Percentiles rank a stretch among this genome's conserved stretches.
These are phyloP conservation scores for Biancaea sappan DNA, from an alignment of 306 rosid genomes.

Conservation along the genomic window DNA sequence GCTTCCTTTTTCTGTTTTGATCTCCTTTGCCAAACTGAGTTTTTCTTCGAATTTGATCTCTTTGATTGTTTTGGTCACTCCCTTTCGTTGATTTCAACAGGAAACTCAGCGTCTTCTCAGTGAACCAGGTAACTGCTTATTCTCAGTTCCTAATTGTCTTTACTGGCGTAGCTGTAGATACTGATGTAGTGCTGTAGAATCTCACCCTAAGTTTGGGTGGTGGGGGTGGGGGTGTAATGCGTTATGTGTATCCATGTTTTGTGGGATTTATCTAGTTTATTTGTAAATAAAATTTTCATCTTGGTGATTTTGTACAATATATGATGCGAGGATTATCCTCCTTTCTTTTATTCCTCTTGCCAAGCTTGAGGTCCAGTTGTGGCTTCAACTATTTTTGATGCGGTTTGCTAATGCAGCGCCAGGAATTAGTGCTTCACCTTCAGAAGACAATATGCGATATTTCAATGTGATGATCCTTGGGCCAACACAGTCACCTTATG, in stretches of 20 bases:
- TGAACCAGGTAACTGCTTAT: slow-evolving; percentile 72
- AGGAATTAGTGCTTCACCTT: slow-evolving; percentile 95
- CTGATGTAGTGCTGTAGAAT: background rate
- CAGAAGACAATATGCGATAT: slow-evolving; percentile 92
- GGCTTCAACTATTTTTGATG: slow-evolving; percentile 21
- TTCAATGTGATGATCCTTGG: slow-evolving; percentile 98
- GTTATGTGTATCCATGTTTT: too few species aligned
- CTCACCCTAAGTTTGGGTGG: background rate
- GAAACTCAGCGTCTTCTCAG: slow-evolving; percentile 96
- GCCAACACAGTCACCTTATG: slow-evolving; percentile 92
- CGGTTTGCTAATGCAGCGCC: slow-evolving; percentile 66
- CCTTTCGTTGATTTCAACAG: slow-evolving; percentile 46
- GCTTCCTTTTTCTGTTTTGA: slow-evolving; percentile 9
- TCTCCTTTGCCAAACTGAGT: slow-evolving; percentile 22
- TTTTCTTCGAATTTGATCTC: slow-evolving; percentile 26
- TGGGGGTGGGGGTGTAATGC: too few species aligned
- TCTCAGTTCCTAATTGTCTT: background rate
- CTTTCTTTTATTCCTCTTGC: background rate
- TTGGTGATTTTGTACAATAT: background rate
- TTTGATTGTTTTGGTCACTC: slow-evolving; percentile 17
- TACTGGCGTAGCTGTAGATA: slow-evolving; percentile 4
- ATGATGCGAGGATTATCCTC: background rate
- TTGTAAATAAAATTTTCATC: background rate
- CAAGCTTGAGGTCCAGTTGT: background rate
- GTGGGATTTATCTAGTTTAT: background rate